phyloP scores from a whole-genome alignment of 1,139 yeast species.

The Lodderomyces theae region DNA sequence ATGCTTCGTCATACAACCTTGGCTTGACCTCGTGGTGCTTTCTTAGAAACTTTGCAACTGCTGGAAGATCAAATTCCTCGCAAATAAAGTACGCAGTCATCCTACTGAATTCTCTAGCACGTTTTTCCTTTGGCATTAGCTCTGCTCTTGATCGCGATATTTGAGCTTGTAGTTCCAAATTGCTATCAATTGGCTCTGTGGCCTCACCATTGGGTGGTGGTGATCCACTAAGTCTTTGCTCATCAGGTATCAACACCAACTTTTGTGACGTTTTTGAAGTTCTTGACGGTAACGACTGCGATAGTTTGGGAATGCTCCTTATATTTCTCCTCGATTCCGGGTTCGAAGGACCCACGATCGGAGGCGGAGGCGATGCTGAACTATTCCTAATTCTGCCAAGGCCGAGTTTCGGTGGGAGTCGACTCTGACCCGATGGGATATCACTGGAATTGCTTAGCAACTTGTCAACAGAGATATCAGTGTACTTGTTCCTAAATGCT shows the following conservation, averaged over 20 bases:
- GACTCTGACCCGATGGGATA: slow-evolving; percentile 74
- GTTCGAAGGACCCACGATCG: slow-evolving; percentile 10
- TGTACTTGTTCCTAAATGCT: slow-evolving; percentile 46
- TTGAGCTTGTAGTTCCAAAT: slow-evolving; percentile 30
- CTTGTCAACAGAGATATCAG: slow-evolving; percentile 71
- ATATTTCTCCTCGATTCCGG: slow-evolving; percentile 23
- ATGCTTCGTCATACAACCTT: slow-evolving; percentile 82
- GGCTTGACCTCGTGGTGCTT: slow-evolving; percentile 80
- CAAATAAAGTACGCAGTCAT: slow-evolving; percentile 90
- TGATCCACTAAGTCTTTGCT: slow-evolving; percentile 24
- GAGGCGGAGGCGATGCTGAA: slow-evolving; percentile 5
- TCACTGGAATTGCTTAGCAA: slow-evolving; percentile 74
- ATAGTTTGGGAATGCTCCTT: slow-evolving; percentile 52
- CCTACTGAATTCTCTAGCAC: slow-evolving; percentile 71
- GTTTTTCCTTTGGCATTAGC: slow-evolving; percentile 59
- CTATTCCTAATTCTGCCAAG: background rate
- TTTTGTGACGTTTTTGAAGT: slow-evolving; percentile 85
- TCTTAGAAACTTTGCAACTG: slow-evolving; percentile 62
- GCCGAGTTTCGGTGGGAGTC: slow-evolving; percentile 35
- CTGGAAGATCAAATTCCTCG: slow-evolving; percentile 69
- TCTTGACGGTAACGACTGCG: slow-evolving; percentile 75
- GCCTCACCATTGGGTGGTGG: slow-evolving; percentile 12
- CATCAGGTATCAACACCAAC: slow-evolving; percentile 82
- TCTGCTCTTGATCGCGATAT: slow-evolving; percentile 64
- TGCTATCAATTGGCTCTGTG: background rate